Conservation (phyloP, 257 asterid genomes). For the Fraxinus quadrangulata region DNA sequence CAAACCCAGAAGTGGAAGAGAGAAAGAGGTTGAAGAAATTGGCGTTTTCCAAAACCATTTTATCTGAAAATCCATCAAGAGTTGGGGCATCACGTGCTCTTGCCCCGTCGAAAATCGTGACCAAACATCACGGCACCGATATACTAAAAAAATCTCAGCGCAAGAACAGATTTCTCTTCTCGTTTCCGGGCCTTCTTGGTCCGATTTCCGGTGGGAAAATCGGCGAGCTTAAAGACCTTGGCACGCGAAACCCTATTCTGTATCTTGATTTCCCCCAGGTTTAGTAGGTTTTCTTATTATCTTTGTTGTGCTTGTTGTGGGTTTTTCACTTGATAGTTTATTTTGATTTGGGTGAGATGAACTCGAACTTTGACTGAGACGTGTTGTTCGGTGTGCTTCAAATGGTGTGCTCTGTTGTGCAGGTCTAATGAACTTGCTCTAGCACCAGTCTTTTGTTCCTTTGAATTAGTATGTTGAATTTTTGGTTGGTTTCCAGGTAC, state of each 20-base stretch:
- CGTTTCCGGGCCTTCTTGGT: slow-evolving; percentile 77
- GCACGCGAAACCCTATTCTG: slow-evolving; percentile 81
- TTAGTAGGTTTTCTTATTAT: background rate
- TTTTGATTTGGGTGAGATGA: background rate
- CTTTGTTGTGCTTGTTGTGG: background rate
- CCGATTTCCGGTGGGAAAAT: slow-evolving; percentile 85
- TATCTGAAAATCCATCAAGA: slow-evolving; percentile 47
- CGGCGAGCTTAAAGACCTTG: slow-evolving; percentile 84
- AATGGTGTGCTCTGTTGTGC: slow-evolving; percentile 2
- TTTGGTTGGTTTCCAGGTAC: background rate
- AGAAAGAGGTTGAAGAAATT: slow-evolving; percentile 55
- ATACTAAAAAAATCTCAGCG: slow-evolving; percentile 79
- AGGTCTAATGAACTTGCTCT: background rate
- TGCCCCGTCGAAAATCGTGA: slow-evolving; percentile 62
- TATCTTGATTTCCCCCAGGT: slow-evolving; percentile 95
- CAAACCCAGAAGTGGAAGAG: slow-evolving; percentile 59
- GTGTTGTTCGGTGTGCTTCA: slow-evolving; percentile 17
- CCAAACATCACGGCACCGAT: slow-evolving; percentile 83
- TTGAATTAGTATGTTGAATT: background rate
- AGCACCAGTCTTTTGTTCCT: background rate
- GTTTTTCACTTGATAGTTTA: background rate
- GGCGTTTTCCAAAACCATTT: slow-evolving; percentile 48
- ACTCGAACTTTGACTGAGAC: background rate
- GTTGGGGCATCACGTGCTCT: slow-evolving; percentile 41
- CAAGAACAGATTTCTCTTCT: slow-evolving; percentile 72